A percentile compares a stretch with the other conserved stretches of the same genome.
Conservation (phyloP, 1,139 yeast genomes). For the Candida tetrigidarum region DNA sequence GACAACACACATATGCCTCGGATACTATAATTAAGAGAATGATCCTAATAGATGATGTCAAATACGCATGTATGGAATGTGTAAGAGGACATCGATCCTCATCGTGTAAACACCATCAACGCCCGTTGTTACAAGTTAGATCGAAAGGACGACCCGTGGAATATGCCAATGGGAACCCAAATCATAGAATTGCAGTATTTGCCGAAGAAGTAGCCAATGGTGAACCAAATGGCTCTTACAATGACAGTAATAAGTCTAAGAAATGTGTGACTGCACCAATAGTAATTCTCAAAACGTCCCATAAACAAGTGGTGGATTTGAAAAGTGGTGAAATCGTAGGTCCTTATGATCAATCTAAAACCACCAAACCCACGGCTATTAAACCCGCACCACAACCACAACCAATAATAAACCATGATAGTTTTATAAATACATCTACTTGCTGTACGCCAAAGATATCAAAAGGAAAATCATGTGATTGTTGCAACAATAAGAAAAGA, state of each 20-base stretch:
- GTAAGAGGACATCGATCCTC: slow-evolving; percentile 93
- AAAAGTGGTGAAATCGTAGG: slow-evolving; percentile 49
- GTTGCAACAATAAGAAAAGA: slow-evolving; percentile 30
- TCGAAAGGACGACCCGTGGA: slow-evolving; percentile 81
- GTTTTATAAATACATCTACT: slow-evolving; percentile 38
- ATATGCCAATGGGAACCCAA: slow-evolving; percentile 48
- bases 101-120: slow-evolving; percentile 76
- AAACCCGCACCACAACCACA: slow-evolving; percentile 26
- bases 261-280: slow-evolving; percentile 33
- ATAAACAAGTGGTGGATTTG: slow-evolving; percentile 55
- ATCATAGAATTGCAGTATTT: slow-evolving; percentile 61
- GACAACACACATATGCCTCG: neutral
- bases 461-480: slow-evolving; percentile 23
- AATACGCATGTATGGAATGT: slow-evolving; percentile 90
- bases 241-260: slow-evolving; percentile 4
- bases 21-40: no score
- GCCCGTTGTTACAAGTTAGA: slow-evolving; percentile 86
- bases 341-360: slow-evolving; percentile 33
- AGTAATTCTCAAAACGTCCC: slow-evolving; percentile 49
- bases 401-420: slow-evolving; percentile 35
- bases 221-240: slow-evolving; percentile 1
- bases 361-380: slow-evolving; percentile 16
- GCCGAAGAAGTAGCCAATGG: slow-evolving; percentile 46
- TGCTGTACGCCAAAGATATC: slow-evolving; percentile 31
- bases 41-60: slow-evolving; percentile 84